These are phyloP conservation scores for Secale cereale DNA, from an alignment of 176 grass and related monocot genomes.

Conservation along the genomic window DNA sequence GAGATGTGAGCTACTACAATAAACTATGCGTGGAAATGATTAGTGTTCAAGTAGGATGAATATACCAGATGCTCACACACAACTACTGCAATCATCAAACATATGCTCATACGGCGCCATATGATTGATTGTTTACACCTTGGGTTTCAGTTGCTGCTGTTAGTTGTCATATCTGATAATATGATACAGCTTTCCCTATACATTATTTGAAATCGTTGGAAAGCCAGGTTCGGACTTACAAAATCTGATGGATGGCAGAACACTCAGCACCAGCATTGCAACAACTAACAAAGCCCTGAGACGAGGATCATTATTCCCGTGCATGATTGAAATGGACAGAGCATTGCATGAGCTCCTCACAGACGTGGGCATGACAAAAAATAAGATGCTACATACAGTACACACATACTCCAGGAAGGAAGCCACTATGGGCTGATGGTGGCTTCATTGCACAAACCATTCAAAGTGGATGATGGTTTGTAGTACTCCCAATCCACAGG, in stretches of 20 bases:
- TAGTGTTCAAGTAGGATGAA: conserved; percentile 16
- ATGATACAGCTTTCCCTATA: conserved; percentile 12
- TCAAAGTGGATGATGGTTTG: background rate
- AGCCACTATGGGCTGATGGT: background rate
- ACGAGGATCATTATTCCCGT: background rate
- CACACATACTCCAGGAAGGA: background rate
- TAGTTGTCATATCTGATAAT: conserved; percentile 19
- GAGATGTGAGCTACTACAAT: conserved; percentile 22
- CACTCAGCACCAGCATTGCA: background rate
- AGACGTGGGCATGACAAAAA: conserved; percentile 12
- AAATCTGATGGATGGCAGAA: background rate
- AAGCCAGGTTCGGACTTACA: background rate
- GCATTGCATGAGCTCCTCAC: conserved; percentile 11
- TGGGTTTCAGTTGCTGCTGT: background rate
- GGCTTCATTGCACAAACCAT: no score
- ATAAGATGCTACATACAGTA: background rate
- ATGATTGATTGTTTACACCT: conserved; percentile 13
- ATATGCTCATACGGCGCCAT: conserved; percentile 26
- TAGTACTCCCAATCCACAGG: no score
- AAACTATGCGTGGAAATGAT: conserved; percentile 36
- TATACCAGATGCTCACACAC: background rate
- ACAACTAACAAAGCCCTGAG: background rate
- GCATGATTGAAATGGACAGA: conserved; percentile 23
- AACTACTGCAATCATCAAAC: conserved; percentile 39
- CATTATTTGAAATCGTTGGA: conserved; percentile 4